Evolutionary conservation across 2,329 filamentous ascomycete genomes (phyloP).

Genomic region (Pochonia chlamydosporia): DNA sequence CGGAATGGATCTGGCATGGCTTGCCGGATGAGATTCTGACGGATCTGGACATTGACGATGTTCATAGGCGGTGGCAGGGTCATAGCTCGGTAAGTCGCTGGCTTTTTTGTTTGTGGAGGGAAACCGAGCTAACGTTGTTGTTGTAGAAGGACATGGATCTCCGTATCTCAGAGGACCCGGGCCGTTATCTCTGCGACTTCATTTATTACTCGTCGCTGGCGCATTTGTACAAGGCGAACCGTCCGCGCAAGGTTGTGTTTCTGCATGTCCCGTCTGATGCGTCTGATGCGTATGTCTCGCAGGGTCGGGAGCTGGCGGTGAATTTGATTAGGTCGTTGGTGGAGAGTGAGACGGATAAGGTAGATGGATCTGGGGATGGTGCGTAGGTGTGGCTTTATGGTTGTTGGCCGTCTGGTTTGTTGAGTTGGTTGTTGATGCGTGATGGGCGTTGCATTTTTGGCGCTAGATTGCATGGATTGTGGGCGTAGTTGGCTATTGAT

Average conservation of each 20-base stretch:
- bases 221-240: conserved; percentile 41
- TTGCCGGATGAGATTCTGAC: conserved; percentile 51
- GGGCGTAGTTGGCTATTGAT: no score
- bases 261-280: conserved; percentile 64
- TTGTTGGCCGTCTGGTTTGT: no score
- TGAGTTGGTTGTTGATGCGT: no score
- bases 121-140: background rate
- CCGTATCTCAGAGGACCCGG: conserved; percentile 63
- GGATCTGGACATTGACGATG: conserved; percentile 51
- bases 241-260: conserved; percentile 54
- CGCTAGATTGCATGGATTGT: no score
- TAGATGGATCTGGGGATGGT: background rate
- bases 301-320: conserved; percentile 45
- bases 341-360: conserved; percentile 37
- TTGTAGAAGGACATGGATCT: conserved; percentile 36
- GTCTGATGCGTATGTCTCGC: conserved; percentile 39
- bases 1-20: conserved; percentile 48
- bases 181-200: conserved; percentile 72
- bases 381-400: no score
- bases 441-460: no score
- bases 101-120: no score
- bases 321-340: conserved; percentile 52
- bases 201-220: conserved; percentile 68
- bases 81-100: conserved; percentile 43
- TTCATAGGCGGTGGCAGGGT: conserved; percentile 49